Evolutionary conservation across 176 grass and related monocot species (phyloP).

Genomic region (Rhynchospora breviuscula): DNA sequence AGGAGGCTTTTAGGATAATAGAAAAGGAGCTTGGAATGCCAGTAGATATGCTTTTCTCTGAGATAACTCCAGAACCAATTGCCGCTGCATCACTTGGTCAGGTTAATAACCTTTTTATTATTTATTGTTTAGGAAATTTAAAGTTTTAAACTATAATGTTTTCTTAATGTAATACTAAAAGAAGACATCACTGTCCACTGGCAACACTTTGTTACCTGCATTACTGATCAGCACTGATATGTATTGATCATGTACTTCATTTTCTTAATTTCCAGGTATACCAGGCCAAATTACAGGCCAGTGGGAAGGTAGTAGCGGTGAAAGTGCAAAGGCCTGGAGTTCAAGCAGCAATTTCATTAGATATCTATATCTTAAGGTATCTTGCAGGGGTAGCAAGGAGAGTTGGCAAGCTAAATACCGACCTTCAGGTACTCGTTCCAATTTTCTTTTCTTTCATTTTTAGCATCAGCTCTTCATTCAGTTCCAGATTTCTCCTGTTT

Average conservation of each 20-base stretch:
- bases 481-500: background rate
- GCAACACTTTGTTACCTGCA: background rate
- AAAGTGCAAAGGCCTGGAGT: conserved; percentile 98
- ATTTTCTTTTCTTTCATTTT: background rate
- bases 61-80: conserved; percentile 75
- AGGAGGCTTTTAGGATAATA: conserved; percentile 88
- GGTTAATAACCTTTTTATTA: conserved; percentile 25
- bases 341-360: conserved; percentile 88
- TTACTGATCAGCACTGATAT: background rate
- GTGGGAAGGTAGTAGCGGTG: conserved; percentile 78
- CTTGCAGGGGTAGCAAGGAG: conserved; percentile 63
- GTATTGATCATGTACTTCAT: background rate
- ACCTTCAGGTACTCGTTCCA: conserved; percentile 56
- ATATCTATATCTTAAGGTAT: conserved; percentile 91
- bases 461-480: background rate
- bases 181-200: background rate
- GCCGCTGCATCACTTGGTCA: conserved; percentile 96
- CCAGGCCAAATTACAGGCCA: conserved; percentile 62
- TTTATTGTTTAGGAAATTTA: background rate
- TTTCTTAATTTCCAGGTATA: conserved; percentile 62
- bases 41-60: conserved; percentile 76
- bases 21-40: conserved; percentile 72
- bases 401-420: conserved; percentile 74
- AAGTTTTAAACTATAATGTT: conserved; percentile 12
- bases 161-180: background rate